phyloP scores from a whole-genome alignment of 2,329 filamentous ascomycete species.

The Sclerotinia minor region DNA sequence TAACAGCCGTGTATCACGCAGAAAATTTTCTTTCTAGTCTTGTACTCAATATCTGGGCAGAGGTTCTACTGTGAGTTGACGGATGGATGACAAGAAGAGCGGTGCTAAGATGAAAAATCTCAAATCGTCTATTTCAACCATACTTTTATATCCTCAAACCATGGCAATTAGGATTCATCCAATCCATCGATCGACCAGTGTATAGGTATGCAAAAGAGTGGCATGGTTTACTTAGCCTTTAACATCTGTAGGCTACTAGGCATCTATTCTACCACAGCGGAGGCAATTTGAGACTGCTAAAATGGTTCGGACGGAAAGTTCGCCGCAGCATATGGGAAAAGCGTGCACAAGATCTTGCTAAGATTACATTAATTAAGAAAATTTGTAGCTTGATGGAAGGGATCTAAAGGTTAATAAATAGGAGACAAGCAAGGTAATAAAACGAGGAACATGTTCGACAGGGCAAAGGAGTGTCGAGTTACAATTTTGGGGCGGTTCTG shows the following conservation, averaged over 20 bases:
- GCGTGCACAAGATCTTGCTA: too few relatives aligned
- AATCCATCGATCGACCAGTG: neutral
- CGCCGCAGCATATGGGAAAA: accelerated
- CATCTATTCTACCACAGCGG: too few relatives aligned
- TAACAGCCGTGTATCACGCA: too few relatives aligned
- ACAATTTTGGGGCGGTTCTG: neutral
- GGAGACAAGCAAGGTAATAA: neutral
- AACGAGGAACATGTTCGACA: neutral
- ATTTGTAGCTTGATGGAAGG: neutral
- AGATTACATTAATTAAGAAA: neutral
- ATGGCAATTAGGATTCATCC: neutral
- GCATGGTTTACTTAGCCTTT: neutral
- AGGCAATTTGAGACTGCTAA: neutral
- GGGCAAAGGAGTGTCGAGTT: too few relatives aligned
- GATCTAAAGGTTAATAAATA: neutral
- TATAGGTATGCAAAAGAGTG: too few relatives aligned
- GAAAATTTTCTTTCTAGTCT: too few relatives aligned
- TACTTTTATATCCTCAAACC: neutral
- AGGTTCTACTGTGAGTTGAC: too few relatives aligned
- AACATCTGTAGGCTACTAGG: neutral
- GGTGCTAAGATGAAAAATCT: too few relatives aligned
- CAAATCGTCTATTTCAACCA: neutral
- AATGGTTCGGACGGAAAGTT: too few relatives aligned
- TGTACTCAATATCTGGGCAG: too few relatives aligned
- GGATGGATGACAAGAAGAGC: too few relatives aligned